phyloP scores from a whole-genome alignment of 1,284 basidiomycete genomes.

The Inonotus hispidus region DNA sequence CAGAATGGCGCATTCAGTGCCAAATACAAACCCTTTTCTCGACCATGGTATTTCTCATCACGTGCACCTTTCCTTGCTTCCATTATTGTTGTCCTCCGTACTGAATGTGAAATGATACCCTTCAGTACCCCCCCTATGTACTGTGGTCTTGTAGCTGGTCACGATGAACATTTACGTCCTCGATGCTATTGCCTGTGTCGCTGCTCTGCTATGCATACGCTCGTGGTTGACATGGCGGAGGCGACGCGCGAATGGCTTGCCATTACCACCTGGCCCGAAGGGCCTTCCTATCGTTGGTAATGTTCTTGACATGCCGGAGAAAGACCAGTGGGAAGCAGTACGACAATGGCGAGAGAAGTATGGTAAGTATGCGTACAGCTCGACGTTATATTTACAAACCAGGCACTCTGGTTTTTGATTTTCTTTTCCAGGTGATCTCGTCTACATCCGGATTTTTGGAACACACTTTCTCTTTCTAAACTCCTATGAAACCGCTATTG shows the following conservation, averaged over 20 bases:
- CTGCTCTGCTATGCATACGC: not conserved
- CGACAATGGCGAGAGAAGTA: constrained; percentile 20
- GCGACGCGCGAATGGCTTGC: not conserved
- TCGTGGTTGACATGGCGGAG: not conserved
- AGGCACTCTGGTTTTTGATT: not conserved
- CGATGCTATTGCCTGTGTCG: not conserved
- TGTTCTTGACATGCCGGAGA: constrained; percentile 18
- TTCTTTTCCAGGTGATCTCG: constrained; percentile 22
- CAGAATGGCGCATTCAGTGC: too few relatives aligned
- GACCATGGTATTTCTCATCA: too few relatives aligned
- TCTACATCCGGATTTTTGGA: constrained; percentile 22
- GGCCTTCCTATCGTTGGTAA: constrained; percentile 20
- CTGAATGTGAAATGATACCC: too few relatives aligned
- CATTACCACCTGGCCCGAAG: constrained; percentile 15
- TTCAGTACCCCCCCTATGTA: too few relatives aligned
- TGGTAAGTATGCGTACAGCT: constrained; percentile 18
- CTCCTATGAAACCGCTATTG: constrained; percentile 21
- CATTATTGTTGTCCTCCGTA: too few relatives aligned
- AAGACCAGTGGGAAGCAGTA: constrained; percentile 16
- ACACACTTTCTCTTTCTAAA: constrained; percentile 23
- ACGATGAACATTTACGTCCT: not conserved
- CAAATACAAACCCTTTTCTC: too few relatives aligned
- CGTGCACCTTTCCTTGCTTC: too few relatives aligned
- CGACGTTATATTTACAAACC: too few relatives aligned
- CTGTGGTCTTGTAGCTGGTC: too few relatives aligned